Evolutionary conservation across 2,329 filamentous ascomycete species (phyloP).

Genomic region (Colletotrichum incanum): DNA sequence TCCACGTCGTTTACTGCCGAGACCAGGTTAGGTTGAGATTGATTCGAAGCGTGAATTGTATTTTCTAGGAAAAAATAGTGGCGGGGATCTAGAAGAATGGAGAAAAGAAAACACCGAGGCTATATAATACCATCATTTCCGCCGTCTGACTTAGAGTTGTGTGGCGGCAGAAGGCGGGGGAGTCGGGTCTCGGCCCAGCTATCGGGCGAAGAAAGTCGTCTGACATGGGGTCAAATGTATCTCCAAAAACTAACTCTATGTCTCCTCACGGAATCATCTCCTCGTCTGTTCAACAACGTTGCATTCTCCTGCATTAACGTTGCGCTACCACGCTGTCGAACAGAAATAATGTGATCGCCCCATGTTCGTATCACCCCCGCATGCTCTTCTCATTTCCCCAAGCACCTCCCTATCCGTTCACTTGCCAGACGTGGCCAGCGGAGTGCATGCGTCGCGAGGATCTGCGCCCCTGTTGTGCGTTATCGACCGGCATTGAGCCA

Average conservation of each 20-base stretch:
- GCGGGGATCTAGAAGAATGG: no score
- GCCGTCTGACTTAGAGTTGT: constrained; percentile 25
- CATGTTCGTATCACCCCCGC: constrained; percentile 33
- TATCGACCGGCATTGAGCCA: constrained; percentile 28
- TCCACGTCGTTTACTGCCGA: constrained; percentile 1
- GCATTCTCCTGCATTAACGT: constrained; percentile 31
- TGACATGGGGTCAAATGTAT: constrained; percentile 1
- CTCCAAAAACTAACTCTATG: neutral
- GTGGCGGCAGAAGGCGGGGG: constrained; percentile 36
- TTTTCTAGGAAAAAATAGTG: neutral
- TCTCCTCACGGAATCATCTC: constrained; percentile 11
- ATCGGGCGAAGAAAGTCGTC: constrained; percentile 30
- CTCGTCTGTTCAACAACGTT: constrained; percentile 33
- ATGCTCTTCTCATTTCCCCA: neutral
- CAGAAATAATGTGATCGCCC: constrained; percentile 27
- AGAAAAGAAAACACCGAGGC: neutral
- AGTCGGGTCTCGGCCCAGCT: constrained; percentile 36
- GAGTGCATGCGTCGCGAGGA: constrained; percentile 35
- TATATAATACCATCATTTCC: constrained; percentile 27
- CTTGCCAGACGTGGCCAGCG: constrained; percentile 34
- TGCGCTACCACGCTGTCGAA: constrained; percentile 26
- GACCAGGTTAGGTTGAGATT: neutral
- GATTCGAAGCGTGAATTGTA: neutral
- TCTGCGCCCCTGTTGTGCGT: constrained; percentile 29
- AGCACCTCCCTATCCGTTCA: neutral